These are phyloP conservation scores for Murraya koenigii DNA, from an alignment of 345 rosid species.

Conservation along the genomic window DNA sequence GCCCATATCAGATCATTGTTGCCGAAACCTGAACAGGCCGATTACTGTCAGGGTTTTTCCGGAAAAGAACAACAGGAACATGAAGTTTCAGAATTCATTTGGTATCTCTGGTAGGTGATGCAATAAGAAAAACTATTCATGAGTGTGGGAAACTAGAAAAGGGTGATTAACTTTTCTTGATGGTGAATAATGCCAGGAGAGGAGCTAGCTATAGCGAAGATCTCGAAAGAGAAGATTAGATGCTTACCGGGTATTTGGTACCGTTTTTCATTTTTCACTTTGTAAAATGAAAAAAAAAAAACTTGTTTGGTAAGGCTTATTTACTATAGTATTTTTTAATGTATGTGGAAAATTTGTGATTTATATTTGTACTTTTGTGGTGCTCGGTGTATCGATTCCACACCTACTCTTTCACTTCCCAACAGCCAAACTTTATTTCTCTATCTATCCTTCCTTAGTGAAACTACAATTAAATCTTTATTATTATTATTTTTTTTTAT, in stretches of 20 bases:
- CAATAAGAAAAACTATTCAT: not conserved
- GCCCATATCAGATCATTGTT: slow-evolving; percentile 6
- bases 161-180: not conserved
- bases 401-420: too few species aligned
- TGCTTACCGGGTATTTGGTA: not conserved
- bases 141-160: not conserved
- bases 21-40: slow-evolving; percentile 7
- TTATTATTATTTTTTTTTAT: too few species aligned
- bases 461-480: too few species aligned
- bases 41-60: not conserved
- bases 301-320: too few species aligned
- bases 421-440: too few species aligned
- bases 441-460: too few species aligned
- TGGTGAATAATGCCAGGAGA: not conserved
- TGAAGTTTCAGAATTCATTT: not conserved
- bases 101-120: not conserved
- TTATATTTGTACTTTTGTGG: too few species aligned
- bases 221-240: not conserved
- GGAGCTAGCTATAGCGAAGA: not conserved
- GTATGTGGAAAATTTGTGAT: too few species aligned
- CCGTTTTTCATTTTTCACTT: too few species aligned
- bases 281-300: too few species aligned
- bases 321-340: too few species aligned
- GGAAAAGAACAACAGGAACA: not conserved
- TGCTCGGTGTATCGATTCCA: too few species aligned